Evolutionary conservation across 2,329 filamentous ascomycete species (phyloP), one percentile per base, ranked within the genome.

Genomic region (Penicillium sp.): DNA sequence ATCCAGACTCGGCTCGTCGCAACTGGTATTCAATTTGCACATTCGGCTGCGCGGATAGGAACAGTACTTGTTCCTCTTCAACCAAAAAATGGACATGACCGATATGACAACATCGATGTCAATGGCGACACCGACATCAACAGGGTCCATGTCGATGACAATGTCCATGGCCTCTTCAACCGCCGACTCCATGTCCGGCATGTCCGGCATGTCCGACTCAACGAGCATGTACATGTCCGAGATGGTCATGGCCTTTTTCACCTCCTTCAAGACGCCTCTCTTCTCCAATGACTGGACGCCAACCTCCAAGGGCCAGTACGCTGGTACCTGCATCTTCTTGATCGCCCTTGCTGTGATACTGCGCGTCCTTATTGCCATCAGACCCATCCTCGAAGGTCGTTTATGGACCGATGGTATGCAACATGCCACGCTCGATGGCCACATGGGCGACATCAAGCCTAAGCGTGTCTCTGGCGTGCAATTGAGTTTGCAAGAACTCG

Each of bases 241-340:
- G 7, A 59, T 59, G 57, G 38, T 49, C 26, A 59, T 59, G 57
- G 52, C 50, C 23, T 59, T 59, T 44, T 84, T 85, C 61, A 78
- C 74, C 50, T 73, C 74, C 43, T 78, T 77, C 40, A 69, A 65
- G 44, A 86, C 82, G 1, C 74, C 83, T 1, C 75, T 87, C 42
- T 87, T 77, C 71, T 82, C 86, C 10, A 65, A 69, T 18, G 66
- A 73, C 38, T 95, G 89, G 87, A 85, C 85, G 3, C 89, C 90
- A 6, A 68, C 62, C 26, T 81, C 70, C 29, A 72, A 77, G 10
- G 87, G 84, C 59, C 74, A 78, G 47, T 96, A 95, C 69, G 87
- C 87, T 4, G 90, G 81, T 41, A 93, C 88, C 23, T 93, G 90
- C 74, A 86, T 95, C 67, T 95, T 95, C 72, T 77, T 95, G 50